These are phyloP conservation scores for Rasamsonia emersonii DNA, from an alignment of 2,329 filamentous ascomycete genomes.

Conservation along the genomic window DNA sequence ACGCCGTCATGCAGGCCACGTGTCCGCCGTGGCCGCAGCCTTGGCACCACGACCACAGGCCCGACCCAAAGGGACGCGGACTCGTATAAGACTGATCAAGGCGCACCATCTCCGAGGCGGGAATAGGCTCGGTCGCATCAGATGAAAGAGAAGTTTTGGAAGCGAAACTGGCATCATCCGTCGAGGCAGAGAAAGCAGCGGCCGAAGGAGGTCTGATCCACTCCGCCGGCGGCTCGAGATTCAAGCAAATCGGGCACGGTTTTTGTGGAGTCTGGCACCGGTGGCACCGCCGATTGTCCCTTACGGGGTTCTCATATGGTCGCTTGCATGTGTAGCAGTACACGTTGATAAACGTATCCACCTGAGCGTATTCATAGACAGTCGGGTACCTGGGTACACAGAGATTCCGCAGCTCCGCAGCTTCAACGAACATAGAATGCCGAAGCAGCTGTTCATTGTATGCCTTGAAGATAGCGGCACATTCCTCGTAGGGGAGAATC, in stretches of 20 bases:
- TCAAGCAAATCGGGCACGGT: conserved; percentile 35
- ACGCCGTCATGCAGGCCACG: conserved; percentile 47
- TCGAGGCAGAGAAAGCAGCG: conserved; percentile 1
- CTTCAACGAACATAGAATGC: conserved; percentile 37
- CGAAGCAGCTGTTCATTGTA: conserved; percentile 49
- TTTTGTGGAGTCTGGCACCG: conserved; percentile 37
- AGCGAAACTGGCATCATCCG: conserved; percentile 13
- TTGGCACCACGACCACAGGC: conserved; percentile 50
- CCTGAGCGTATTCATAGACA: conserved; percentile 49
- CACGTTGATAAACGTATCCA: conserved; percentile 46
- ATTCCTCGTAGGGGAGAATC: conserved; percentile 37
- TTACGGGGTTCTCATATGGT: conserved; percentile 43
- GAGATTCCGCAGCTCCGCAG: conserved; percentile 48
- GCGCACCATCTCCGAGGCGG: conserved; percentile 17
- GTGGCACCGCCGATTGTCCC: conserved; percentile 44
- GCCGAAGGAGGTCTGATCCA: conserved; percentile 23
- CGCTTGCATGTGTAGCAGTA: conserved; percentile 50
- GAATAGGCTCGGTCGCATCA: conserved; percentile 23
- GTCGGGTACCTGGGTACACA: conserved; percentile 47
- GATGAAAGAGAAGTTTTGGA: conserved; percentile 36
- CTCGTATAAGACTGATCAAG: conserved; percentile 15
- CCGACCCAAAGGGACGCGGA: conserved; percentile 23
- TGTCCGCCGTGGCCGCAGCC: conserved; percentile 55
- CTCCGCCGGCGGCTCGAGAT: conserved; percentile 31
- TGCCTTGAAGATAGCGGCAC: conserved; percentile 46